Percentiles rank a stretch among this genome's conserved stretches.
Conservation (phyloP, 768 basidiomycete genomes). For the button mushroom (Agaricus bisporus) region DNA sequence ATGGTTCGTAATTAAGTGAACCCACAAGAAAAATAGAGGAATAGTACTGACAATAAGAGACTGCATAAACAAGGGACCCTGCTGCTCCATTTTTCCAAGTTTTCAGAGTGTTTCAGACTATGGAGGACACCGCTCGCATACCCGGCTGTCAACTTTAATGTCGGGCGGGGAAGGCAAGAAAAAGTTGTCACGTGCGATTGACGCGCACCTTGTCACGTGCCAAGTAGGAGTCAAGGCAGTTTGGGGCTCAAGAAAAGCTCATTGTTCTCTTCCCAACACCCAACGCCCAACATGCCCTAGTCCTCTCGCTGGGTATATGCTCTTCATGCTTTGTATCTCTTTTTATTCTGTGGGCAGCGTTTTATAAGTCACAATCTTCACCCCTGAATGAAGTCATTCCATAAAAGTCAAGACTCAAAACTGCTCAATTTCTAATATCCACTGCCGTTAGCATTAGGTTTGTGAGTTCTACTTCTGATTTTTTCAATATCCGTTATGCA, state of each 20-base stretch:
- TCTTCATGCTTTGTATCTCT: not conserved
- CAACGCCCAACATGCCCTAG: not conserved
- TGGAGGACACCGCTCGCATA: not conserved
- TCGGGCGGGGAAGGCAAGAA: not conserved
- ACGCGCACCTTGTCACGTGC: conserved; percentile 7
- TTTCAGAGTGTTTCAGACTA: not conserved
- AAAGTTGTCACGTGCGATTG: conserved; percentile 1
- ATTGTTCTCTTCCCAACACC: not conserved
- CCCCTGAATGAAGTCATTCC: conserved; percentile 6
- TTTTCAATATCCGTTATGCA: not conserved
- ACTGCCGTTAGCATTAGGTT: not conserved
- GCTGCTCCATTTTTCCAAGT: conserved; percentile 5
- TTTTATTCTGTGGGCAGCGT: too few relatives aligned
- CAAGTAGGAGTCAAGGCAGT: conserved; percentile 2
- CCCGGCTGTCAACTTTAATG: not conserved
- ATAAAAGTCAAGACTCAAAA: conserved; percentile 2
- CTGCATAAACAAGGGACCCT: conserved; percentile 37
- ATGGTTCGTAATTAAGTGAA: conserved; percentile 1
- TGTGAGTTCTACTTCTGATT: not conserved
- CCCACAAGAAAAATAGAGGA: not conserved
- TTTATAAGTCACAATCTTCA: not conserved
- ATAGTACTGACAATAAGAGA: conserved; percentile 37
- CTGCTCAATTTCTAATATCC: not conserved
- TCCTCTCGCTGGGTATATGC: not conserved
- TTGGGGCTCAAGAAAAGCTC: not conserved